A percentile compares a stretch with the other conserved stretches of the same genome.
Conservation (phyloP, 257 asterid species). For the Forsythia suspensa region DNA sequence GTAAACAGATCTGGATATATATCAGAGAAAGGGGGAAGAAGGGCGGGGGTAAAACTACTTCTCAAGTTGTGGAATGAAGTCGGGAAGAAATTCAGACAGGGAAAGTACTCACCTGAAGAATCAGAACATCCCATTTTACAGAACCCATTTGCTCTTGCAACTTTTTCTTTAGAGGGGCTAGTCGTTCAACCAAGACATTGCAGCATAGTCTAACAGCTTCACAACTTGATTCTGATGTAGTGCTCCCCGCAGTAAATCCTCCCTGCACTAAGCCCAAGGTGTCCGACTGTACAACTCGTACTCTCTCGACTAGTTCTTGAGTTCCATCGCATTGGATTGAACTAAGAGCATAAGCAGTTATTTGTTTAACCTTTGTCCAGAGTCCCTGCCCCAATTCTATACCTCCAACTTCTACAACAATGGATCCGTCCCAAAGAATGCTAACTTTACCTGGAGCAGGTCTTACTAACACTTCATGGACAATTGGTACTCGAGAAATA, state of each 20-base stretch:
- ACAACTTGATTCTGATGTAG: conserved; percentile 79
- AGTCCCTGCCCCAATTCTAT: conserved; percentile 83
- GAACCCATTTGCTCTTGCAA: conserved; percentile 51
- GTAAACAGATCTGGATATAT: too few relatives aligned
- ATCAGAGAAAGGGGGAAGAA: too few relatives aligned
- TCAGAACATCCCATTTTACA: conserved; percentile 55
- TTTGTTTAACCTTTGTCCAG: conserved; percentile 75
- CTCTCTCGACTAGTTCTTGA: conserved; percentile 51
- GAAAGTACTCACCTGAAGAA: conserved; percentile 48
- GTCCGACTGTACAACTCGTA: conserved; percentile 72
- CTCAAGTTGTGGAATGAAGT: too few relatives aligned
- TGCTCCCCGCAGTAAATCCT: conserved; percentile 71
- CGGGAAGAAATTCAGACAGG: neutral
- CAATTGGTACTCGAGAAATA: conserved; percentile 64
- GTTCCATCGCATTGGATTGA: conserved; percentile 45
- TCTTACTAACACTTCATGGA: conserved; percentile 35
- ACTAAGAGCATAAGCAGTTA: conserved; percentile 62
- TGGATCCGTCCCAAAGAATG: conserved; percentile 64
- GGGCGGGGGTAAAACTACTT: neutral
- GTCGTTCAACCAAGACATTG: conserved; percentile 54
- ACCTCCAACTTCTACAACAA: conserved; percentile 81
- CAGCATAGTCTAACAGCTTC: conserved; percentile 78
- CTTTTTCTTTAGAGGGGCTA: conserved; percentile 42
- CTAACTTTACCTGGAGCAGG: conserved; percentile 69
- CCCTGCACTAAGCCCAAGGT: conserved; percentile 71